Evolutionary conservation across 768 basidiomycete genomes (phyloP), one percentile per base, ranked within the genome.

Genomic region (Kwoniella dendrophila): DNA sequence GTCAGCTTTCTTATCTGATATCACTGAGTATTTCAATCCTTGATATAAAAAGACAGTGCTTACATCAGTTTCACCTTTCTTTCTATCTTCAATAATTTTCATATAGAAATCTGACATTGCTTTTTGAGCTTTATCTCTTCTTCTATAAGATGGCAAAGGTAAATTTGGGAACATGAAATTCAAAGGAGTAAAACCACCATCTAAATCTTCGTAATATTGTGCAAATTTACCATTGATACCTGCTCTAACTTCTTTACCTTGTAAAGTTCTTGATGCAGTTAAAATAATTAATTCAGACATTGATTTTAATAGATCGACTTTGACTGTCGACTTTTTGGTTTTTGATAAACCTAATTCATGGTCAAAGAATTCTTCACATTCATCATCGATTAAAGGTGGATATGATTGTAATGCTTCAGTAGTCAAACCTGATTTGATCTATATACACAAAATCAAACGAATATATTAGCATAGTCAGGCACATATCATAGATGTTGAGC

Each of bases 111-210:
- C 85, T 74, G 88, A 88, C 89, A 99, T 94, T 75, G 90, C 90
- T 80, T 85, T 84, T 67, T 98, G 94, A 1, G 96, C 96, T 41
- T 82, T 81, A 77, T 99, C 96, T 53, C 96, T 86, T 72, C 83
- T 86, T 65, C 90, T 85, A 81, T 98, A 97, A 75, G 88, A 92
- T 54, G 89, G 88, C 70, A 98, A 81, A 22, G 96, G 96, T 61
- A 98, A 82, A 76, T 89, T 90, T 40, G 93, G 90, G 83, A 98
- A 93, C 80, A 97, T 82, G 82, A 93, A 93, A 81, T 98, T 95
- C 66, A 99, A 76, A 0, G 95, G 93, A 0, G 92, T 96, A 80
- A 99, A 97, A 3, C 95, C 95, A 57, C 90, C 90, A 75, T 99
- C 96, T 69, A 99, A 83, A 74, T 92, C 92, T 52, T 86, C 85